Base-by-base conservation (phyloP, 2,329 filamentous ascomycete species). In the Ceratocystis alfenasii region DNA sequence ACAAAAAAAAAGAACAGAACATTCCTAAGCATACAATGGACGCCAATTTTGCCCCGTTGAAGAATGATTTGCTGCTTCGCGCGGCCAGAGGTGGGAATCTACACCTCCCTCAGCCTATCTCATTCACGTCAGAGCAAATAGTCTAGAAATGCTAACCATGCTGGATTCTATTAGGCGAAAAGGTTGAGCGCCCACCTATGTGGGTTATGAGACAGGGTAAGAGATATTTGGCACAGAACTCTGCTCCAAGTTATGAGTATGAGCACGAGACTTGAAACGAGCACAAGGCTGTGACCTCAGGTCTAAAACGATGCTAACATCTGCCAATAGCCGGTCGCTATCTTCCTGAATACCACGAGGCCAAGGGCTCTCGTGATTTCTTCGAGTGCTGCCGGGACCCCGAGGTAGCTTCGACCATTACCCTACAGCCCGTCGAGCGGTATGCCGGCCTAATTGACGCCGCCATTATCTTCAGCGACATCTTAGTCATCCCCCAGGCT, bases 201-300 rank as follows among this genome's bases (percentile, higher is more conserved):
- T 99, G 94, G 94, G 91, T 99, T 75, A 99, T 99, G 94, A 89
- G 94, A 77, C 94, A 99, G 85, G 91, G 91, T 93, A 80, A 75
- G 76, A 59, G 28, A 33, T 36, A 7, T 33, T 59, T 20, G 53
- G 28, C 50, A 45, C 22, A 3, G 28, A 46, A 17, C 28, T 25
- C 15, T 61, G 10, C 33, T 59, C 36, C 30, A 22, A 30, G 25
- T 57, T 36, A 28, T 36, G 22, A 57, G 22, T 15, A 28, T 50
- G 20, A 20, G 30, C 44, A 28, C 15, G 8, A 33, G 30, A 22
- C 45, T 45, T 20, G 17, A 45, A 41, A 22, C n/a, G 48, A 53
- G 22, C 20, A 15, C 53, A 59, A 33, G 28, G 53, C 25, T 59
- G 53, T 5, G 22, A 30, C 25, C 30, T 8, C 12, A 33, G 2